Conservation (phyloP, 2,329 filamentous ascomycete genomes). For the Orbilia ellipsospora region DNA sequence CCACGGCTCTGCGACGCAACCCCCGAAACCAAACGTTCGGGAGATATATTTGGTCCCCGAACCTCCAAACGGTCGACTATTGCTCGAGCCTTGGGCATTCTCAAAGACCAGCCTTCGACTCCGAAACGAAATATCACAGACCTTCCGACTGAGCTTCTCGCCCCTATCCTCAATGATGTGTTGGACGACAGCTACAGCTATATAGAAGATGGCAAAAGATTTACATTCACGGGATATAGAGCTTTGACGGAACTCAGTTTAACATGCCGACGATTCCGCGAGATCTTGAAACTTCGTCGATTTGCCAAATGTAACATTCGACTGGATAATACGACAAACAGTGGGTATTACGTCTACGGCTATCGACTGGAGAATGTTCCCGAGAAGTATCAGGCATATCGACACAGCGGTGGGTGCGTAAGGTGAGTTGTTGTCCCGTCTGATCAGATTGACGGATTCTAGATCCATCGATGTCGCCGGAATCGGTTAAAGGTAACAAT, state of each 20-base stretch:
- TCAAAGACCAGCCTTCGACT: not conserved
- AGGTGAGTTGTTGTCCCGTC: not conserved
- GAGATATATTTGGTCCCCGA: not conserved
- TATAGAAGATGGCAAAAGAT: constrained; percentile 5
- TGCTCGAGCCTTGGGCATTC: not conserved
- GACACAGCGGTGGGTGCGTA: constrained; percentile 6
- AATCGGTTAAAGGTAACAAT: not conserved
- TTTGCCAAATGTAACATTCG: constrained; percentile 12
- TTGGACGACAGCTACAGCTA: constrained; percentile 7
- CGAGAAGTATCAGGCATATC: constrained; percentile 12
- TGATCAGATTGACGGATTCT: not conserved
- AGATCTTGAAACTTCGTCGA: constrained; percentile 9
- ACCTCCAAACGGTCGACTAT: constrained; percentile 1
- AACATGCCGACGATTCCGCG: constrained; percentile 32
- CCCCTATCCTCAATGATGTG: constrained; percentile 27
- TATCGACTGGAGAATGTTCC: constrained; percentile 14
- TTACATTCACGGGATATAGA: constrained; percentile 7
- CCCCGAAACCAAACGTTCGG: constrained; percentile 4
- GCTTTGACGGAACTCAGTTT: constrained; percentile 20
- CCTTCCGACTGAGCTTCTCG: constrained; percentile 33
- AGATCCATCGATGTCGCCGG: not conserved
- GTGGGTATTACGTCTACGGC: constrained; percentile 14
- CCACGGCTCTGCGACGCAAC: constrained; percentile 4
- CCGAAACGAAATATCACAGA: constrained; percentile 15
- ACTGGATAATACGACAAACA: constrained; percentile 15